Base-by-base conservation (phyloP, 148 eudicot species). In the Vaccinium darrowii region DNA sequence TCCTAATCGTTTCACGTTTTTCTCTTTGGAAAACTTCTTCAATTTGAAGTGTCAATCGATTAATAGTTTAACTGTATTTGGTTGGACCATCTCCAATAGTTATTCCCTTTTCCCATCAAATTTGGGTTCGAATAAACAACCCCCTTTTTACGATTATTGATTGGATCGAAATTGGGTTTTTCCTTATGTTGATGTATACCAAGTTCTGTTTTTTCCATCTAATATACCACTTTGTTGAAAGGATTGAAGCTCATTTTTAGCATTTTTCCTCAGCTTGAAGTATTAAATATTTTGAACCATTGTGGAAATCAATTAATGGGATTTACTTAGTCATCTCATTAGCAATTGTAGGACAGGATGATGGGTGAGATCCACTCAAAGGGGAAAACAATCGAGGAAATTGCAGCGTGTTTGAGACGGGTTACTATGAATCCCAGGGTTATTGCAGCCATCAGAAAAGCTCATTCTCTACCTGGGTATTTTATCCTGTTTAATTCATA, bases 311-410 rank as follows among this genome's bases (percentile, higher is more conserved):
- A 18, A 88, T 81, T 82, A 71, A 19, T 3, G 74, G 27, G 74
- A 16, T 27, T 69, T 27, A 69, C 3, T 69, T 0, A 69, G 6
- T 15, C 10, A 5, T 73, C 77, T 73, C 16, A 0, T 15, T 16
- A 51, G 53, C 47, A 79, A 84, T 52, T 86, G 47, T 82, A 95
- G 99, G 90, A 93, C 81, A 91, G 88, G 89, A 90, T 96, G 96
- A 84, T 96, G 97, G 94, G 87, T 91, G 96, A 92, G 89, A 90
- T 96, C 60, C 91, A 92, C 80, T 79, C 79, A 54, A 92, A 85
- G 72, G 98, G 98, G 33, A 94, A 88, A 87, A 92, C 98, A 57
- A 58, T 86, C 43, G 90, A 92, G 30, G 95, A 95, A 57, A 90
- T 95, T 84, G 86, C 88, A n/a, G 84, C 87, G 57, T 96, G 99